Evolutionary conservation across 371 early-diverging fungal genomes (phyloP).

Genomic region (Haplosporangium sp.): DNA sequence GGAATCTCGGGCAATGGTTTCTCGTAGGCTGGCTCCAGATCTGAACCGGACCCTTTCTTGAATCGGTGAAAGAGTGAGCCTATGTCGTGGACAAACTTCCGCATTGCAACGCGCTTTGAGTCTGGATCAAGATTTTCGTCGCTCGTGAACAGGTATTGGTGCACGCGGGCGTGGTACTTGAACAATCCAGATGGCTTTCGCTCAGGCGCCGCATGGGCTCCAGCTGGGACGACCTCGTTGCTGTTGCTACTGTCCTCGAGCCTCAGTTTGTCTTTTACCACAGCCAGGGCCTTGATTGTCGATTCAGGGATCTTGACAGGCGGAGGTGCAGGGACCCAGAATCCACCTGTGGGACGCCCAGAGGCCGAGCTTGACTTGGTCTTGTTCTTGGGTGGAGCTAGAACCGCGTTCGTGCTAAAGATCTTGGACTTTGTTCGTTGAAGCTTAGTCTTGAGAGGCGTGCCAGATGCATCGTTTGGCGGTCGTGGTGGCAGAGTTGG

Average conservation of each 20-base stretch:
- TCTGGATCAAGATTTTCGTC: slow-evolving; percentile 22
- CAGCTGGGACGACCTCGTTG: slow-evolving; percentile 4
- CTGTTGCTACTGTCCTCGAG: slow-evolving; percentile 9
- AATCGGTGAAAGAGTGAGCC: slow-evolving; percentile 16
- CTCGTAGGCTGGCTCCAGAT: slow-evolving; percentile 9
- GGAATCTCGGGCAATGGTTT: slow-evolving; percentile 22
- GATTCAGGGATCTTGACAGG: slow-evolving; percentile 47
- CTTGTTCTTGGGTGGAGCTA: slow-evolving; percentile 50
- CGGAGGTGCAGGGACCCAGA: slow-evolving; percentile 45
- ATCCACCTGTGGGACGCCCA: slow-evolving; percentile 33
- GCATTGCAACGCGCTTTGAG: slow-evolving; percentile 25
- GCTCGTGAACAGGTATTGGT: slow-evolving; percentile 16
- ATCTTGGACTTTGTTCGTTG: slow-evolving; percentile 28
- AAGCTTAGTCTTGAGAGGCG: slow-evolving; percentile 16
- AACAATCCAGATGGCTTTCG: slow-evolving; percentile 25
- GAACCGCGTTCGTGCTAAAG: slow-evolving; percentile 15
- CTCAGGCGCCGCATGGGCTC: slow-evolving; percentile 6
- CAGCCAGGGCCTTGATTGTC: slow-evolving; percentile 29
- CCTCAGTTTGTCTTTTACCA: slow-evolving; percentile 24
- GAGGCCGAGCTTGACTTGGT: slow-evolving; percentile 18
- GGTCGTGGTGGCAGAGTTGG: slow-evolving; percentile 27
- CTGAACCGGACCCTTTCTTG: slow-evolving; percentile 19
- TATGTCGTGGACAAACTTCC: slow-evolving; percentile 15
- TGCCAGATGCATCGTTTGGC: not conserved
- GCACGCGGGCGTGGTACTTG: slow-evolving; percentile 36